These are phyloP conservation scores for Populus hybrid DNA, from an alignment of 441 rosid genomes.

Conservation along the genomic window DNA sequence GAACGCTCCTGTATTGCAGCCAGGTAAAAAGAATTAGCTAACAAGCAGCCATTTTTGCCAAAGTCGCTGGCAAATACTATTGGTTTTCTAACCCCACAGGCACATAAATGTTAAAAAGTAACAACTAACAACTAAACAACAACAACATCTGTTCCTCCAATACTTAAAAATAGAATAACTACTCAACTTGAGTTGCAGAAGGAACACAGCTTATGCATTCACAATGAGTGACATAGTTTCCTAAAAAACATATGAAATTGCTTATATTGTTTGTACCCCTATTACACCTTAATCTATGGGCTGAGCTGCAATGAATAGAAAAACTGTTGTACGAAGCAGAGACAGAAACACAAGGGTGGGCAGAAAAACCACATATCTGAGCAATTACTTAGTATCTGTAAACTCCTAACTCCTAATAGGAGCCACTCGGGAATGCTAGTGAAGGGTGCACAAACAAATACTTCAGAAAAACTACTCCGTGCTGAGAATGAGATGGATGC, in stretches of 20 bases:
- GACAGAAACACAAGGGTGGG: background rate
- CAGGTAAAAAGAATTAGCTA: constrained; percentile 9
- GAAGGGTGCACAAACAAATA: background rate
- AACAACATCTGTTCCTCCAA: background rate
- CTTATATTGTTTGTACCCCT: background rate
- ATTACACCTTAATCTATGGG: background rate
- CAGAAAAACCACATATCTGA: background rate
- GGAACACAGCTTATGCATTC: background rate
- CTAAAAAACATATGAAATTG: background rate
- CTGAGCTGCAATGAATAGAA: background rate
- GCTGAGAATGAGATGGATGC: background rate
- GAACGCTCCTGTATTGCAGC: constrained; percentile 56
- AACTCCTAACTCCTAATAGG: background rate
- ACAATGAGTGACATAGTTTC: background rate
- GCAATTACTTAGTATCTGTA: background rate
- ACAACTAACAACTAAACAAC: background rate
- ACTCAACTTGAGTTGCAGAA: background rate
- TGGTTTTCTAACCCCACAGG: background rate
- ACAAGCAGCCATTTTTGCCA: constrained; percentile 2
- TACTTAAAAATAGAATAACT: background rate
- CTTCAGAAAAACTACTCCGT: background rate
- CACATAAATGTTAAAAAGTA: background rate
- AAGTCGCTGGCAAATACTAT: background rate
- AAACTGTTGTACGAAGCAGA: background rate
- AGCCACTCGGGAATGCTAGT: background rate